These are phyloP conservation scores for Mucor velutinosus DNA, from an alignment of 371 early-diverging fungal genomes.

Conservation along the genomic window DNA sequence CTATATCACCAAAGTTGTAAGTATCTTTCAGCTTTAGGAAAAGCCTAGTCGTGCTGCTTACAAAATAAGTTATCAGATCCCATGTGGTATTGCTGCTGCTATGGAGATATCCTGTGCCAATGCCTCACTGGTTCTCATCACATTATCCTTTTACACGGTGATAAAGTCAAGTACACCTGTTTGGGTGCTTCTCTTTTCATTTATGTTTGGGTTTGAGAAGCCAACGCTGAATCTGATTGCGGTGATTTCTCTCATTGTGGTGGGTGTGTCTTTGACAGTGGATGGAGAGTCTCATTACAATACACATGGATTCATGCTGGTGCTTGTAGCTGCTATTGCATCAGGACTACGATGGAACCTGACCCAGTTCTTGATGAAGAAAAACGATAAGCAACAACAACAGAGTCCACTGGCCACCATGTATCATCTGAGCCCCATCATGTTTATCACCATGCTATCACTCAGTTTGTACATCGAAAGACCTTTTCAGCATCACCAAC, in stretches of 20 bases:
- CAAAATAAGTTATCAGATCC: slow-evolving; percentile 44
- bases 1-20: slow-evolving; percentile 58
- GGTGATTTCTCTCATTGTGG: slow-evolving; percentile 77
- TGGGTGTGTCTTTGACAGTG: slow-evolving; percentile 87
- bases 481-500: slow-evolving; percentile 46
- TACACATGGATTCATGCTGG: slow-evolving; percentile 65
- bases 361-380: slow-evolving; percentile 79
- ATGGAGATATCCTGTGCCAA: slow-evolving; percentile 91
- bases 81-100: slow-evolving; percentile 88
- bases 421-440: slow-evolving; percentile 74
- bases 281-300: slow-evolving; percentile 79
- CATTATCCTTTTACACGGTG: slow-evolving; percentile 95
- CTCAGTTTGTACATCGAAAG: slow-evolving; percentile 62
- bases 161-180: slow-evolving; percentile 89
- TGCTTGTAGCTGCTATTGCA: slow-evolving; percentile 74
- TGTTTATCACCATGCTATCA: slow-evolving; percentile 63
- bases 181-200: slow-evolving; percentile 90
- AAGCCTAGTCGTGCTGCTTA: no score
- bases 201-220: slow-evolving; percentile 82
- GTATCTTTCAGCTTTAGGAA: slow-evolving; percentile 1
- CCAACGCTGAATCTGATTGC: slow-evolving; percentile 63
- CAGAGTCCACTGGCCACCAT: slow-evolving; percentile 84
- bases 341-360: slow-evolving; percentile 85
- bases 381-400: not conserved
- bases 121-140: slow-evolving; percentile 78